Evolutionary conservation across 2,329 filamentous ascomycete genomes (phyloP), one percentile per base, ranked within the genome.

Genomic region (Cladosporium oxysporum): DNA sequence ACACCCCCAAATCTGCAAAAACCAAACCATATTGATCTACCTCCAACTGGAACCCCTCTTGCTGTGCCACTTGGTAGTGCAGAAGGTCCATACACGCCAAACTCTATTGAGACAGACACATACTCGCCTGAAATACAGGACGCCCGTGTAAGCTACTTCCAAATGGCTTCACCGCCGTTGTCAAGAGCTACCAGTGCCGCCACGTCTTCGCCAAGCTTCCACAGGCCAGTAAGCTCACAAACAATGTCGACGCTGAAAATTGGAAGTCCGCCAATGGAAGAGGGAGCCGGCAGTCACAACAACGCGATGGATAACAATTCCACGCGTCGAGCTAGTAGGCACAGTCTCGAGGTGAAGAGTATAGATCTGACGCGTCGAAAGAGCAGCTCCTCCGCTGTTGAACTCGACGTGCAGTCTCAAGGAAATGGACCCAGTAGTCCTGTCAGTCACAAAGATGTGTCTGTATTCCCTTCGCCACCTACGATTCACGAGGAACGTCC

Each of bases 281-380:
- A 49, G 12, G n/a, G 11, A 1, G 29, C 37, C 2, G 14, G 28
- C 16, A 59, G 52, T 21, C 31, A 62, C 2, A 53, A 65, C 8
- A 50, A 28, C 33, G 49, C 58, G 37, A n/a, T 65, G 53, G 52
- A 41, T 31, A 35, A 50, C 4, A n/a, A 11, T 12, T 10, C 41
- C 21, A 11, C 71, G 59, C 75, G 74, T 28, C 71, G 76, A 47
- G 77, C 76, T 6, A 78, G 76, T 21, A 61, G 74, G 21, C 71
- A 75, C 1, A 76, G 72, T 10, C 75, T 79, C 37, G 66, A 75
- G 50, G 61, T 77, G 52, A 70, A 72, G 62, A 76, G 71, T 53
- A 72, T 79, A 35, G 70, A 75, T 52, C 66, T 77, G 12, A 66
- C 66, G 5, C 71, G 69, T 23, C 66, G 55, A 5, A 69, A 64